A percentile compares a stretch with the other conserved stretches of the same genome.
These are phyloP conservation scores for Fusarium kyushuense DNA, from an alignment of 2,329 filamentous ascomycete genomes.

Conservation along the genomic window DNA sequence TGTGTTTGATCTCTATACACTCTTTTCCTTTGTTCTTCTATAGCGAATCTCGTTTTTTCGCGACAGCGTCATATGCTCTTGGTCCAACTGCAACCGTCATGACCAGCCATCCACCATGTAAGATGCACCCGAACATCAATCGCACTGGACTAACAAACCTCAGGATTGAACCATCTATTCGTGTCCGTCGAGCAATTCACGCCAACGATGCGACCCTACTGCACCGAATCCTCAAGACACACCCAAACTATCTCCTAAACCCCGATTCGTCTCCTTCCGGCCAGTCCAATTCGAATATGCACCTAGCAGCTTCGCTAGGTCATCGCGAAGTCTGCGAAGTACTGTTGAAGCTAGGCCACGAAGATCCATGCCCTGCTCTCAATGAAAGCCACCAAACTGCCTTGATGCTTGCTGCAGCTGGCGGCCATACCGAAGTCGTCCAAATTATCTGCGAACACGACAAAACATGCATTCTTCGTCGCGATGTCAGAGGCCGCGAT, in stretches of 20 bases:
- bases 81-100: conserved; percentile 42
- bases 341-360: conserved; percentile 80
- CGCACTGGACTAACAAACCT: background rate
- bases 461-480: conserved; percentile 71
- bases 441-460: conserved; percentile 75
- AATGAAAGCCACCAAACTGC: conserved; percentile 86
- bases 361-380: conserved; percentile 76
- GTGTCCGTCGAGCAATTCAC: conserved; percentile 84
- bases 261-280: conserved; percentile 76
- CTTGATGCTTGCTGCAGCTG: conserved; percentile 79
- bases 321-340: conserved; percentile 75
- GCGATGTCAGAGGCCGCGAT: conserved; percentile 76
- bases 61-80: conserved; percentile 40
- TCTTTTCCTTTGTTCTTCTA: conserved; percentile 12
- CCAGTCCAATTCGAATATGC: conserved; percentile 85
- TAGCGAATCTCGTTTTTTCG: conserved; percentile 9
- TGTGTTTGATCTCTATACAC: background rate
- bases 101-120: conserved; percentile 44
- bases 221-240: conserved; percentile 78
- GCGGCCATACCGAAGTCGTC: conserved; percentile 79
- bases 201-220: conserved; percentile 79
- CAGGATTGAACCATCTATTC: conserved; percentile 82
- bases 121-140: conserved; percentile 3
- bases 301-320: conserved; percentile 81
- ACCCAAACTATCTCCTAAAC: conserved; percentile 79